Evolutionary conservation across 2,329 filamentous ascomycete genomes (phyloP), one percentile per base, ranked within the genome.

Genomic region (Fusarium euwallaceae): DNA sequence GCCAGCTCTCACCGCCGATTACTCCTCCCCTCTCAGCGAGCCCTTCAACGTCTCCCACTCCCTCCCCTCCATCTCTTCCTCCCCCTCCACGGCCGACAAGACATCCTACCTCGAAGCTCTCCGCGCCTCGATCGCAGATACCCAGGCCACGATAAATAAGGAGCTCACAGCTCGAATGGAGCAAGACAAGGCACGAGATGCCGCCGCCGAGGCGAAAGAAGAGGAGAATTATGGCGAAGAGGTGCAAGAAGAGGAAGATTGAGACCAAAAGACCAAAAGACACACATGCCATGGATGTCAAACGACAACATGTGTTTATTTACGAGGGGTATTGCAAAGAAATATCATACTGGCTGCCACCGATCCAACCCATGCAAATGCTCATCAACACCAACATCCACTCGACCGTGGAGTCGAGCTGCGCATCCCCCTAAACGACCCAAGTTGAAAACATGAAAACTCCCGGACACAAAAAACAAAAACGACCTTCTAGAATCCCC

Each of bases 221-320:
- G 93, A 95, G 80, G 90, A 94, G 78, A 93, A 95, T 80, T 97
- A 98, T 80, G 95, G 95, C 58, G 95, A 97, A 82, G 95, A 97
- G 81, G 89, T 92, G 14, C 91, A 92, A 60, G 92, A 93, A 48
- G 92, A 93, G 65, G 89, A 89, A 37, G 81, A 83, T 29, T 82
- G 76, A 80, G 36, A 20, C 10, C 22, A 9, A 12, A 43, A 59
- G 39, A 12, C 29, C 5, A 53, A 32, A n/a, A 45, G 32, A 34
- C 32, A 34, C 39, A 27, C 60, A 61, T 20, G n/a, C 34, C 36
- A 53, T 20, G 27, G 7, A 61, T 22, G 16, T 20, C 37, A 32
- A 56, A 56, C 58, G 29, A 66, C 62, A 66, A 74, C 59, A 72
- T 63, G 39, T 72, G 61, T 71, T 74, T 67, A 69, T 66, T 72